phyloP scores from a whole-genome alignment of 129 eudicot species.

The Ambrosia trifida region DNA sequence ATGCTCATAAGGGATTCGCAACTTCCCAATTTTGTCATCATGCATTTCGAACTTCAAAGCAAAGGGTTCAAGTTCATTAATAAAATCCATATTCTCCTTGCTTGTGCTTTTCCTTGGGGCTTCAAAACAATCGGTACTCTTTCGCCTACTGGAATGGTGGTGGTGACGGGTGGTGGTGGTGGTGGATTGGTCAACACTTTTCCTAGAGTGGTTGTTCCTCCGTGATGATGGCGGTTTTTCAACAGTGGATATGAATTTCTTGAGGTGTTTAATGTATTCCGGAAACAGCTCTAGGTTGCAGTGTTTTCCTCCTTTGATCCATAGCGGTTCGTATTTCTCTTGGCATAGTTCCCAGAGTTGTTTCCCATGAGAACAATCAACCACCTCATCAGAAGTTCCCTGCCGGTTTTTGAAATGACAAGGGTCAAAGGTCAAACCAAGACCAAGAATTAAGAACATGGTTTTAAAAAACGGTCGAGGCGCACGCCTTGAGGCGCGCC shows the following conservation, averaged over 20 bases:
- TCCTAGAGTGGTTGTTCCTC: conserved; percentile 45
- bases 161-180: conserved; percentile 23
- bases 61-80: conserved; percentile 31
- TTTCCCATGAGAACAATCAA: conserved; percentile 76
- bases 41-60: conserved; percentile 41
- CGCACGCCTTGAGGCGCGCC: no score
- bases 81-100: conserved; percentile 46
- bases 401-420: conserved; percentile 19
- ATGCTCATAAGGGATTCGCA: conserved; percentile 60
- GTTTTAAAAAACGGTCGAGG: no score
- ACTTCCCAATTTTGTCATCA: conserved; percentile 48
- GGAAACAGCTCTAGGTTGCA: conserved; percentile 79
- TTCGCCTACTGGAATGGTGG: conserved; percentile 43
- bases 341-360: conserved; percentile 74
- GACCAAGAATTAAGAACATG: background rate
- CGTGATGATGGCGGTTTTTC: conserved; percentile 65
- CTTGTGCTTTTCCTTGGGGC: conserved; percentile 65
- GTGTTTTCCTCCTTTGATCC: conserved; percentile 89
- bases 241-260: conserved; percentile 60
- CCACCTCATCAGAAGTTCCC: conserved; percentile 92
- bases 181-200: conserved; percentile 59
- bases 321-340: conserved; percentile 82
- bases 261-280: conserved; percentile 74
- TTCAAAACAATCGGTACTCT: conserved; percentile 63
- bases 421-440: conserved; percentile 21